These are phyloP conservation scores for Trichoderma simmonsii DNA, from an alignment of 2,329 filamentous ascomycete genomes.

Conservation along the genomic window DNA sequence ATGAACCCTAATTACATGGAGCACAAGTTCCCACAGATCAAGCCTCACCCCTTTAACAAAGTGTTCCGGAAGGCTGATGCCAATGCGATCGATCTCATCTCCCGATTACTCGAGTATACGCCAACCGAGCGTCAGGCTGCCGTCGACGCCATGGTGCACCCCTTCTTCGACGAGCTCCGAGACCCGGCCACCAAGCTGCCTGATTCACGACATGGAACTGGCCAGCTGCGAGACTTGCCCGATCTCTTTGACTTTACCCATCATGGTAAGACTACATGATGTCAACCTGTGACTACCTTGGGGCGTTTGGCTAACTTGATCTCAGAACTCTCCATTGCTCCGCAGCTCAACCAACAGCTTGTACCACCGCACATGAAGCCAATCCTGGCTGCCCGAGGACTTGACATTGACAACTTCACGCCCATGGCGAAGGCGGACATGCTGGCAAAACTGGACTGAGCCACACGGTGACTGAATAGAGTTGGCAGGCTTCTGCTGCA, in stretches of 20 bases:
- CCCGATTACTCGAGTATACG: slow-evolving; percentile 90
- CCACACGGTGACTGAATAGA: slow-evolving; percentile 26
- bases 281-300: neutral
- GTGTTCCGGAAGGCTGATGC: slow-evolving; percentile 95
- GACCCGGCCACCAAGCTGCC: slow-evolving; percentile 88
- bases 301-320: neutral
- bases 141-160: slow-evolving; percentile 95
- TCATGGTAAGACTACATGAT: slow-evolving; percentile 66
- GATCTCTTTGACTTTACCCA: slow-evolving; percentile 88
- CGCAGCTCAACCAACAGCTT: slow-evolving; percentile 80
- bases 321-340: slow-evolving; percentile 91
- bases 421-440: slow-evolving; percentile 92
- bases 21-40: slow-evolving; percentile 99
- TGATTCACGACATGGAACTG: slow-evolving; percentile 86
- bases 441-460: slow-evolving; percentile 95
- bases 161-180: slow-evolving; percentile 96
- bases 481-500: slow-evolving; percentile 35
- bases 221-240: slow-evolving; percentile 76
- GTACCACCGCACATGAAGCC: slow-evolving; percentile 80
- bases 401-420: slow-evolving; percentile 92
- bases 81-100: slow-evolving; percentile 93
- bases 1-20: slow-evolving; percentile 99
- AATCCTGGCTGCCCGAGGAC: slow-evolving; percentile 68
- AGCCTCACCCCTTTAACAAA: slow-evolving; percentile 98
- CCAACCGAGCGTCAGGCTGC: slow-evolving; percentile 92